A percentile compares a stretch with the other conserved stretches of the same genome.
phyloP scores from a whole-genome alignment of 148 eudicot genomes.

The Rhododendron griersonianum region DNA sequence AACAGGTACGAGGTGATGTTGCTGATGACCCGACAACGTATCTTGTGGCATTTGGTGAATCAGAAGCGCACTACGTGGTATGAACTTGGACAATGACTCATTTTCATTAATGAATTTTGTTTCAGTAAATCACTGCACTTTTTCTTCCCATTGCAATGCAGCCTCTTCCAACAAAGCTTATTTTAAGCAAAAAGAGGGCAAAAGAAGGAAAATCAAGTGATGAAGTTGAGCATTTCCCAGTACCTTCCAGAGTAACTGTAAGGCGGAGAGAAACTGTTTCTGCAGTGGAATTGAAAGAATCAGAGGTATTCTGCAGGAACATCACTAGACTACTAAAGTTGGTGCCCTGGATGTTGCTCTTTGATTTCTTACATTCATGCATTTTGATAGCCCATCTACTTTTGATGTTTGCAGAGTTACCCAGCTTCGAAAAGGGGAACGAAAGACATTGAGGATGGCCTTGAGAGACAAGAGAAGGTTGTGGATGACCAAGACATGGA shows the following conservation, averaged over 20 bases:
- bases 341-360: neutral
- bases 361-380: neutral
- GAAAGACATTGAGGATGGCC: constrained; percentile 38
- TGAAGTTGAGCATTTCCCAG: constrained; percentile 81
- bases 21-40: constrained; percentile 80
- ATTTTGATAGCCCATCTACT: neutral
- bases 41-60: constrained; percentile 79
- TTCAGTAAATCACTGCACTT: neutral
- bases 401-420: constrained; percentile 33
- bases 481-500: constrained; percentile 46
- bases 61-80: constrained; percentile 81
- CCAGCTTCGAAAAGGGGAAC: constrained; percentile 31
- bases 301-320: constrained; percentile 33
- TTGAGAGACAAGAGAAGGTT: constrained; percentile 17
- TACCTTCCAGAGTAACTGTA: constrained; percentile 63
- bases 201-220: constrained; percentile 76
- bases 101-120: neutral
- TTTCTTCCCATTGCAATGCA: constrained; percentile 25
- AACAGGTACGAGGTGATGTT: constrained; percentile 86
- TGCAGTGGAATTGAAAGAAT: constrained; percentile 53
- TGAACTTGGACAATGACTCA: neutral
- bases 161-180: constrained; percentile 92
- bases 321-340: neutral
- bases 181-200: constrained; percentile 82
- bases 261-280: constrained; percentile 49